Base-by-base conservation (phyloP, 2,329 filamentous ascomycete species). In the Cladosporium sphaerospermum region DNA sequence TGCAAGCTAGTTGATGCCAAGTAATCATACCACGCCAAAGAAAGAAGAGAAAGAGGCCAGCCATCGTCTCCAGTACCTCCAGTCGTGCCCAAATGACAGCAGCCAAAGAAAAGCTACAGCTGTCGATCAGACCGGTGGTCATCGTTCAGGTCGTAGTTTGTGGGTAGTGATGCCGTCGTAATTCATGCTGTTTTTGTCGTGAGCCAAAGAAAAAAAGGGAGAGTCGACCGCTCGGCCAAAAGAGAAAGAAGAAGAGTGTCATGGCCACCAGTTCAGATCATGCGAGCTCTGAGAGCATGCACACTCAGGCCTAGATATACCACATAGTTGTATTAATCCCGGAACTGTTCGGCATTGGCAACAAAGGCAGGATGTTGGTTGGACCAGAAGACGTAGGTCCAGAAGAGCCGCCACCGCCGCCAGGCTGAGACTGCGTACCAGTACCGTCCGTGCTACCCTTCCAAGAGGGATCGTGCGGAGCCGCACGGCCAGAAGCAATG, bases 401-500 rank as follows among this genome's bases (percentile, higher is more conserved):
- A 1, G 52, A 54, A 13, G 59, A 50, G 1, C 56, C 50, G 13
- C 45, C 55, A 18, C 54, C 58, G 14, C 63, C 61, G 18, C 49
- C 59, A 54, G 54, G 59, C 23, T 28, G 23, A 28, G 23, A 28
- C 23, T 28, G 23, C 46, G 56, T 57, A 37, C 56, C 58, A 10
- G 32, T 14, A 4, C 48, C 48, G 9, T 51, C 48, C 9, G 48
- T 51, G 1, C 39, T 43, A 3, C 40, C 47, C 1, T 3, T 3
- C 61, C 67, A 70, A 28, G 68, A 67, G 57, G 78, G 75, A 63
- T 92, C 84, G 59, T 99, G 93, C 3, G 83, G 76, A 51, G 84
- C 83, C 16, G 88, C 89, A 46, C 93, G 88, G 54, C 83, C 82
- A 8, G 89, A 86, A 33, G 91, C 90, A 58, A 99, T 72, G 70